These are phyloP conservation scores for Margaritispora aquatica DNA, from an alignment of 495 filamentous ascomycete genomes.

Conservation along the genomic window DNA sequence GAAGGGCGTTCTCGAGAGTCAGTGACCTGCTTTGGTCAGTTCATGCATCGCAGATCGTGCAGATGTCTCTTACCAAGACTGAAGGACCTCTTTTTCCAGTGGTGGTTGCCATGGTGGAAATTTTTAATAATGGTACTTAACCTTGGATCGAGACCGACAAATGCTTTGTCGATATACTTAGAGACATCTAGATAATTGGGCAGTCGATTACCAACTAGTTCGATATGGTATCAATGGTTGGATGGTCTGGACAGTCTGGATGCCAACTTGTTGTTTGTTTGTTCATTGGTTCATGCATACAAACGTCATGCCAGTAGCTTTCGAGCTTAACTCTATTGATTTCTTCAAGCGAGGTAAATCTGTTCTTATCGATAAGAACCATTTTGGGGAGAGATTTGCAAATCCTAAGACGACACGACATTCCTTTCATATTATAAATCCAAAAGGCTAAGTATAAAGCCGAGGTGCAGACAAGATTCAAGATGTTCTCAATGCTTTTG, in stretches of 20 bases:
- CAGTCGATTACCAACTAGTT: too few species aligned
- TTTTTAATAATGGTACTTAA: not conserved
- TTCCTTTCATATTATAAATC: too few species aligned
- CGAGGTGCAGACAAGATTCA: too few species aligned
- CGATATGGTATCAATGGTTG: not conserved
- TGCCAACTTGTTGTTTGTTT: not conserved
- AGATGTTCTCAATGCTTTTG: too few species aligned
- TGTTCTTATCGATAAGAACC: not conserved
- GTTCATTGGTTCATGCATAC: not conserved
- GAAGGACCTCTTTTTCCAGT: slow-evolving; percentile 21
- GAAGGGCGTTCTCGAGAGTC: slow-evolving; percentile 30
- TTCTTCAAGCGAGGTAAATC: not conserved
- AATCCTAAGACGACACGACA: not conserved
- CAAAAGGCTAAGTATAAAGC: too few species aligned
- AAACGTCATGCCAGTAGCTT: not conserved
- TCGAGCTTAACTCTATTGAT: not conserved
- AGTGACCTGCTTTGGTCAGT: slow-evolving; percentile 26
- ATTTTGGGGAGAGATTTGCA: not conserved
- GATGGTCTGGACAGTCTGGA: not conserved
- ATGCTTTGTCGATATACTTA: not conserved
- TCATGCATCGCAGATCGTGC: not conserved
- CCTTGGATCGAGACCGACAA: not conserved
- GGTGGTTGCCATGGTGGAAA: slow-evolving; percentile 15
- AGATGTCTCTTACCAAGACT: slow-evolving; percentile 16
- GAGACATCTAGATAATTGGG: not conserved